phyloP scores from a whole-genome alignment of 768 basidiomycete genomes.

The Asterophora lycoperdoides region DNA sequence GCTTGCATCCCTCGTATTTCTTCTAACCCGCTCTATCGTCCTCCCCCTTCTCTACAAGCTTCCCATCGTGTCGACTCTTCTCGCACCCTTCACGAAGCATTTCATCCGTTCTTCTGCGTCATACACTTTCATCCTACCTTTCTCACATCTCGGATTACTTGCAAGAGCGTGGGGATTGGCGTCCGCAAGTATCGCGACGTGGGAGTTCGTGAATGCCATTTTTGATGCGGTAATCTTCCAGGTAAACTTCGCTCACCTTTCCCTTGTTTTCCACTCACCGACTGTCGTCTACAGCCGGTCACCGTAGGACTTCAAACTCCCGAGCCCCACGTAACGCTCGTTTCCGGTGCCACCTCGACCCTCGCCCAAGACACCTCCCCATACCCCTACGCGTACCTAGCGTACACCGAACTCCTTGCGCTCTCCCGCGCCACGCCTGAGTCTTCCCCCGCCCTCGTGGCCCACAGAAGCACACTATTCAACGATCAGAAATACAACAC shows the following conservation, averaged over 20 bases:
- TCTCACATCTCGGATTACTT: slow-evolving; percentile 31
- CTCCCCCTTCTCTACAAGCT: slow-evolving; percentile 52
- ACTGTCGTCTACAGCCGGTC: too few relatives aligned
- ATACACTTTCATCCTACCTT: slow-evolving; percentile 17
- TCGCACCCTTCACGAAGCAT: slow-evolving; percentile 65
- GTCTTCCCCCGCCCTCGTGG: slow-evolving; percentile 34
- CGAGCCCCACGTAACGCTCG: slow-evolving; percentile 51
- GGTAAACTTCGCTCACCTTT: slow-evolving; percentile 27
- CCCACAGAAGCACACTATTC: slow-evolving; percentile 40
- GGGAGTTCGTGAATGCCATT: slow-evolving; percentile 60
- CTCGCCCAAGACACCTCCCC: too few relatives aligned
- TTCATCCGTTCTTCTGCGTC: slow-evolving; percentile 43
- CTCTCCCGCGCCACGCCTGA: slow-evolving; percentile 22
- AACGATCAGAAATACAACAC: slow-evolving; percentile 58
- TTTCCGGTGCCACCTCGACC: slow-evolving; percentile 55
- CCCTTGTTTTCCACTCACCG: not conserved
- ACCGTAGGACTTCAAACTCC: slow-evolving; percentile 34
- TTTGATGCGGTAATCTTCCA: slow-evolving; percentile 59
- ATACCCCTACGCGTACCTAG: slow-evolving; percentile 38
- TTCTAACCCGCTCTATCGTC: slow-evolving; percentile 34
- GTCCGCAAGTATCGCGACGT: slow-evolving; percentile 46
- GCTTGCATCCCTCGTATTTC: slow-evolving; percentile 43
- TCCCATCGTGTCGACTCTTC: slow-evolving; percentile 44
- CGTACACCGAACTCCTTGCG: slow-evolving; percentile 57
- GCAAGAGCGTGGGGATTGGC: slow-evolving; percentile 47